Evolutionary conservation across 768 basidiomycete species (phyloP), one percentile per base, ranked within the genome.

Genomic region (Paxillus involutus): DNA sequence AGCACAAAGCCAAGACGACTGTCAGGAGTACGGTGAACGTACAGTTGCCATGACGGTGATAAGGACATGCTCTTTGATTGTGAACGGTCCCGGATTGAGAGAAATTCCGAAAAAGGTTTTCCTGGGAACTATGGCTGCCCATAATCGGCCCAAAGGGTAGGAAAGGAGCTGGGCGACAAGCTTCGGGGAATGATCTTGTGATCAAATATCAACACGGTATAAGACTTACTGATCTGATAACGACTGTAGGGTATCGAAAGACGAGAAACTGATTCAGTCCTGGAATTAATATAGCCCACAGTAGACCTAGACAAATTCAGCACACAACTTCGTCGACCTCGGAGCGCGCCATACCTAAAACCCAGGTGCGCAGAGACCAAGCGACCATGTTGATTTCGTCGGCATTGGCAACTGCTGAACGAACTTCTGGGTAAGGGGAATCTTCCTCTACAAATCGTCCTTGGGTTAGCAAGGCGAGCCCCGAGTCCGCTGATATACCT

Each of bases 211-310:
- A 33, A 29, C 14, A n/a, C 29, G 32, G n/a, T 16, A 16, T 39
- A 6, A 39, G 37, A 39, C 37, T 14, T 52, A 44, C 54, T 41
- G 6, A 39, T 16, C 16, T 53, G 9, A 72, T 57, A 35, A 44
- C 58, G 53, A 69, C 63, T 26, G 40, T 66, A 63, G 84, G 84
- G 64, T 79, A 86, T 33, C 84, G 78, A 59, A 85, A 79, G 66
- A 78, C 83, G 72, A 86, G 86, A 70, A 85, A 86, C 61, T 86
- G 85, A 64, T 87, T 86, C 72, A 86, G 75, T 41, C 85, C 83
- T 1, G 85, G 82, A 37, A 87, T 73, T 37, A 88, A 45, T 53
- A 83, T 73, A 81, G 26, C 76, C 78, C 79, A 83, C 9, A 72
- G 51, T 6, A 80, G 58, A 47, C 82, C 82, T 55, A n/a, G 13